These are phyloP conservation scores for Podaxis sp. DNA, from an alignment of 768 basidiomycete genomes.

Conservation along the genomic window DNA sequence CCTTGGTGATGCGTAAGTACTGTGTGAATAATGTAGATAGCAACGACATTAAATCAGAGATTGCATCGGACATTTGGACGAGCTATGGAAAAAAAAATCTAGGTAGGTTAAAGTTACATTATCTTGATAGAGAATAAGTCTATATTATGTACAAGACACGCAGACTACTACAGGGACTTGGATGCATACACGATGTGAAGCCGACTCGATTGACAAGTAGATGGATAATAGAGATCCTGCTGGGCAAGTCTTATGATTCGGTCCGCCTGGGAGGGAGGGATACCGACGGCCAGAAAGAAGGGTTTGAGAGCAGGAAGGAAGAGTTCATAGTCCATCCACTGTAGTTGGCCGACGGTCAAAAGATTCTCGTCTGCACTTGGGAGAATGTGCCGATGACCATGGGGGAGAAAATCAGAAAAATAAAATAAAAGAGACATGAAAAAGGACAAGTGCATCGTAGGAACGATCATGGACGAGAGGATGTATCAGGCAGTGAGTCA, in stretches of 20 bases:
- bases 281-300: slow-evolving; percentile 48
- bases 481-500: neutral
- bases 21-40: neutral
- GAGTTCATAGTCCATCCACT: slow-evolving; percentile 71
- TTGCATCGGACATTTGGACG: neutral
- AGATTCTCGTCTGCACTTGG: slow-evolving; percentile 43
- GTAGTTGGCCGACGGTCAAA: slow-evolving; percentile 63
- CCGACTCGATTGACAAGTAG: slow-evolving; percentile 43
- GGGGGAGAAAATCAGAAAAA: neutral
- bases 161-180: slow-evolving; percentile 21
- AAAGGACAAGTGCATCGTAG: neutral
- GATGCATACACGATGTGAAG: slow-evolving; percentile 59
- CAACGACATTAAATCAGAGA: neutral
- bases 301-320: slow-evolving; percentile 61
- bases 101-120: slow-evolving; percentile 1
- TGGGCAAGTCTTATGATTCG: slow-evolving; percentile 60
- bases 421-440: neutral
- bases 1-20: neutral
- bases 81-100: neutral
- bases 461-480: neutral
- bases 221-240: slow-evolving; percentile 58
- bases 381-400: neutral
- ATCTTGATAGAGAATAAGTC: neutral
- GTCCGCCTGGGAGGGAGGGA: slow-evolving; percentile 50
- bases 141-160: neutral